Evolutionary conservation across 805 yeast species (phyloP).

Genomic region (Starmerella stigmatis): DNA sequence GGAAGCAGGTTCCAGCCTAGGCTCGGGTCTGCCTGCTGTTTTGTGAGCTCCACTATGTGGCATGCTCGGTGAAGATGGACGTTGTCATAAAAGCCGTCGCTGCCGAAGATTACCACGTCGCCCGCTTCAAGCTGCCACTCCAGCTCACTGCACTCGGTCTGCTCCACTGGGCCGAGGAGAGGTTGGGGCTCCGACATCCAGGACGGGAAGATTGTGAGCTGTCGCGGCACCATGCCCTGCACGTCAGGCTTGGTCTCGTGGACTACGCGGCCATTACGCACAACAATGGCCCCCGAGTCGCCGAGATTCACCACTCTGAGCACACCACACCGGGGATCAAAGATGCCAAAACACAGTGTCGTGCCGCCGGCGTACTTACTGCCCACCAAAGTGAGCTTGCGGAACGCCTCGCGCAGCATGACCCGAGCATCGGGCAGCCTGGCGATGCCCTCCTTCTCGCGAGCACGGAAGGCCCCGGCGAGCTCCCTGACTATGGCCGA

Average conservation of each 20-base stretch:
- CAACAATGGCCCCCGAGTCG: conserved; percentile 88
- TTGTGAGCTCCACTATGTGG: conserved; percentile 16
- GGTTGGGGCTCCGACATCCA: conserved; percentile 27
- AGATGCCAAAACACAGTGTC: conserved; percentile 76
- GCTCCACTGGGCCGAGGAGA: conserved; percentile 45
- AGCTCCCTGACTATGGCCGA: conserved; percentile 55
- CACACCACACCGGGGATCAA: conserved; percentile 39
- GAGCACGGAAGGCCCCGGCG: conserved; percentile 1
- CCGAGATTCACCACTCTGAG: conserved; percentile 73
- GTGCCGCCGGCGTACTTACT: conserved; percentile 84
- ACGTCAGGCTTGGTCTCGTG: conserved; percentile 17
- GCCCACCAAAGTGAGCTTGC: conserved; percentile 41
- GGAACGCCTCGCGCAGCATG: conserved; percentile 49
- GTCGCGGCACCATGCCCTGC: conserved; percentile 59
- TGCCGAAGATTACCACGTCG: conserved; percentile 75
- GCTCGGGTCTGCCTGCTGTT: not conserved
- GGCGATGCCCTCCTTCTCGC: conserved; percentile 4
- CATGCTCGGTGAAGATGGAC: conserved; percentile 40
- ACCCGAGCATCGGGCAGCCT: conserved; percentile 34
- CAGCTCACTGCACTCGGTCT: conserved; percentile 29
- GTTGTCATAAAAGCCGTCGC: conserved; percentile 91
- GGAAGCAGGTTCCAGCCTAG: conserved; percentile 24
- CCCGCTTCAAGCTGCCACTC: conserved; percentile 53
- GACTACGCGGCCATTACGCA: conserved; percentile 53
- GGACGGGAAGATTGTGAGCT: conserved; percentile 72